These are phyloP conservation scores for Fusarium ambrosium DNA, from an alignment of 2,329 filamentous ascomycete genomes.

Conservation along the genomic window DNA sequence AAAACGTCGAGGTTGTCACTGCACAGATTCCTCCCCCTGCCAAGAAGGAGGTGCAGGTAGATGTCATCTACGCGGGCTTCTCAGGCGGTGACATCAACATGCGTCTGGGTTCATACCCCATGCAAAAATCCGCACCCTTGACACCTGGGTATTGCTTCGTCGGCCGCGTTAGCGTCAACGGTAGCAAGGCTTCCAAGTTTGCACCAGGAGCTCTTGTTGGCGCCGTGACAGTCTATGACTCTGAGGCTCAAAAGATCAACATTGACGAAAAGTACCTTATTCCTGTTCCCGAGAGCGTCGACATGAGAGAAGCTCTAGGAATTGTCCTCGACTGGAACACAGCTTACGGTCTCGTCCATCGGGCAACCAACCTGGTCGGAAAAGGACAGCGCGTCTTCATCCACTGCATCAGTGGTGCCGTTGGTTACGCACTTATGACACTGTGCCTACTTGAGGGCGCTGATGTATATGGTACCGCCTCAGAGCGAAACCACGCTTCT, in stretches of 20 bases:
- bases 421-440: slow-evolving; percentile 59
- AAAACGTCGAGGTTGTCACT: slow-evolving; percentile 52
- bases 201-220: slow-evolving; percentile 52
- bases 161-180: slow-evolving; percentile 57
- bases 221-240: slow-evolving; percentile 56
- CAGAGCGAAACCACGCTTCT: slow-evolving; percentile 58
- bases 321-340: slow-evolving; percentile 62
- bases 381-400: slow-evolving; percentile 63
- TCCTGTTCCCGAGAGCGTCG: slow-evolving; percentile 56
- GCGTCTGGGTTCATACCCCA: slow-evolving; percentile 62
- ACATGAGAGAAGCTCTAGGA: slow-evolving; percentile 57
- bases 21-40: slow-evolving; percentile 55
- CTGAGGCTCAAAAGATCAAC: slow-evolving; percentile 61
- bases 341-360: slow-evolving; percentile 55
- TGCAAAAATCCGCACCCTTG: slow-evolving; percentile 60
- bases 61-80: slow-evolving; percentile 62
- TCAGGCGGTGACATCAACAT: slow-evolving; percentile 63
- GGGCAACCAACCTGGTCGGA: slow-evolving; percentile 53
- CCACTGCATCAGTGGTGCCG: slow-evolving; percentile 64
- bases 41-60: slow-evolving; percentile 60
- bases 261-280: slow-evolving; percentile 61
- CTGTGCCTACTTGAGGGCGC: slow-evolving; percentile 60
- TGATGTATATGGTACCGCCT: slow-evolving; percentile 63
- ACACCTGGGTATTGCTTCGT: slow-evolving; percentile 64
- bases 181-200: slow-evolving; percentile 51